Evolutionary conservation across 2,329 filamentous ascomycete species (phyloP).

Genomic region (Epichloe hybrida): DNA sequence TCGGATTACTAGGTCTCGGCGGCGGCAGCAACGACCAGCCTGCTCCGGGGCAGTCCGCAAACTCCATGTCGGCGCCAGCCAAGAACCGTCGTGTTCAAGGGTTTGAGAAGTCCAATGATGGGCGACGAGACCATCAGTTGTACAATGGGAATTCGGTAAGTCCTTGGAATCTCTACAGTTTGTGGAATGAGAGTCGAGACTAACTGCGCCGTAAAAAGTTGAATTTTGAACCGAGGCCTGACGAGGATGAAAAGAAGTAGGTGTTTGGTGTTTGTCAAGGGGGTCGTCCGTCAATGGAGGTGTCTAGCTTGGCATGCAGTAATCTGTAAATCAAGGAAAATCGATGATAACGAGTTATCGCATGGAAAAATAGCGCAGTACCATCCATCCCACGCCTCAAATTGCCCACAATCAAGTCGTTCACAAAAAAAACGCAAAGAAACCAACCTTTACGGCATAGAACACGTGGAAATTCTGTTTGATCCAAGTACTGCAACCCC

Average conservation of each 20-base stretch:
- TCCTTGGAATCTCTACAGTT: too few species aligned
- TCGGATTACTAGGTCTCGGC: slow-evolving; percentile 18
- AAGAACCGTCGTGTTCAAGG: slow-evolving; percentile 14
- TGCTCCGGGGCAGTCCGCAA: neutral
- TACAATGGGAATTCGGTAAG: slow-evolving; percentile 87
- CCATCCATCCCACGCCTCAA: too few species aligned
- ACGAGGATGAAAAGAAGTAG: slow-evolving; percentile 31
- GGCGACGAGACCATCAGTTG: slow-evolving; percentile 51
- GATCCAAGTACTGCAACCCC: neutral
- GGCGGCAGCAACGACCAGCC: neutral
- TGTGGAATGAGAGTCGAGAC: neutral
- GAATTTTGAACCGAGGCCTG: slow-evolving; percentile 54
- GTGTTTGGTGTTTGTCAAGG: neutral
- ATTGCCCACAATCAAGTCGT: too few species aligned
- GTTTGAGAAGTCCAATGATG: slow-evolving; percentile 34
- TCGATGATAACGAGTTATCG: too few species aligned
- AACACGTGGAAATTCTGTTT: too few species aligned
- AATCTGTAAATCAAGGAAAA: neutral
- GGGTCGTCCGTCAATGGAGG: neutral
- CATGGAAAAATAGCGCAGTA: too few species aligned
- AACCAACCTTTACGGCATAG: too few species aligned
- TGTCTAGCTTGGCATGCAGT: neutral
- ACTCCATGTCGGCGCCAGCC: slow-evolving; percentile 9
- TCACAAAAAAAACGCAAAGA: too few species aligned
- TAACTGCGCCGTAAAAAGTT: slow-evolving; percentile 28